Percentiles rank a stretch among this genome's conserved stretches.
Evolutionary conservation across 352 stramenopile species (phyloP).

Genomic region (Thalassiosira mediterranea): DNA sequence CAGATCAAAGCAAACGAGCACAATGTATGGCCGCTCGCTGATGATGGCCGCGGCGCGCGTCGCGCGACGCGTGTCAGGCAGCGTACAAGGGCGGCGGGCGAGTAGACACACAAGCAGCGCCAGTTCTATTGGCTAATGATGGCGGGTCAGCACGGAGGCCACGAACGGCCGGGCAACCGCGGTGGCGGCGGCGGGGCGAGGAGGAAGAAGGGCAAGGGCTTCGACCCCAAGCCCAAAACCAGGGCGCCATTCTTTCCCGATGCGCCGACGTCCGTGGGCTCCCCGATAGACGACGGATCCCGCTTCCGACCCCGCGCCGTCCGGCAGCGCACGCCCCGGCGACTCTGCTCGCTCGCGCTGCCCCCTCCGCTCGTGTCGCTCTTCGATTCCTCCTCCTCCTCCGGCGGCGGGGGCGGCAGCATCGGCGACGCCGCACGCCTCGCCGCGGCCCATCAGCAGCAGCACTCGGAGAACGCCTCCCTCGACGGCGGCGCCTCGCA

Average conservation of each 20-base stretch:
- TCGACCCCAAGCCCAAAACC: neutral
- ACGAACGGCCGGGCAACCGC: neutral
- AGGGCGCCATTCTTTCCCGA: constrained; percentile 26
- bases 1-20: too few species aligned
- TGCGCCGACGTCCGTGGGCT: constrained; percentile 19
- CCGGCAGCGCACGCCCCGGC: constrained; percentile 33
- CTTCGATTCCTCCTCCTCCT: constrained; percentile 14
- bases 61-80: too few species aligned
- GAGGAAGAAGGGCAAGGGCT: constrained; percentile 10
- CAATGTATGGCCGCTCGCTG: too few species aligned
- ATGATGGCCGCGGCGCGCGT: too few species aligned
- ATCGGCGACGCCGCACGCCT: neutral
- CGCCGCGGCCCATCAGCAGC: neutral
- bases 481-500: constrained; percentile 14
- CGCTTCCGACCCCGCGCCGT: constrained; percentile 13
- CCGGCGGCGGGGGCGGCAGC: neutral
- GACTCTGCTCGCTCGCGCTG: constrained; percentile 39
- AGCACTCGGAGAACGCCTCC: constrained; percentile 7
- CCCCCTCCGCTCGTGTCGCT: constrained; percentile 41
- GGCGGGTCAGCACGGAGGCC: neutral
- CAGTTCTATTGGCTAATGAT: too few species aligned
- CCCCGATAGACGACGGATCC: constrained; percentile 23
- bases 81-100: neutral
- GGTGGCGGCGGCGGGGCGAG: neutral
- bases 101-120: neutral